Evolutionary conservation across 1,139 yeast species (phyloP).

Genomic region (Hansenula lynferdii): DNA sequence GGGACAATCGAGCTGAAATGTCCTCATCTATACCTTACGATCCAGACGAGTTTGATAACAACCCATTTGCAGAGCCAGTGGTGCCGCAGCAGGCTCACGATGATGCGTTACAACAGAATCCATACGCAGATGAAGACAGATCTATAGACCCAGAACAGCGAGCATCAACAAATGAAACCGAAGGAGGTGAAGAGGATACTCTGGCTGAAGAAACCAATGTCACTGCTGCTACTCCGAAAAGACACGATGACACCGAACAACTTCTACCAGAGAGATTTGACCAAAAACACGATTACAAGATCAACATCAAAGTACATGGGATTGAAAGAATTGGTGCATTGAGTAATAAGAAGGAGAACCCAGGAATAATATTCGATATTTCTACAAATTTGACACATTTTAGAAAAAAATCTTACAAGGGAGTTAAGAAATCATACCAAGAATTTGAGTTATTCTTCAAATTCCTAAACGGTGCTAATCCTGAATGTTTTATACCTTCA

Average conservation of each 20-base stretch:
- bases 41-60: conserved; percentile 65
- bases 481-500: conserved; percentile 92
- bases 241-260: no score
- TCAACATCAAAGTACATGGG: conserved; percentile 27
- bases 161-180: no score
- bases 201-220: no score
- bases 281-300: conserved; percentile 16
- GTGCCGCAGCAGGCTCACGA: conserved; percentile 3
- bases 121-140: neutral
- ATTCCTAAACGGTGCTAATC: conserved; percentile 72
- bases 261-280: conserved; percentile 23
- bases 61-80: conserved; percentile 50
- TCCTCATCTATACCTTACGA: conserved; percentile 54
- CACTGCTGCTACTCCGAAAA: no score
- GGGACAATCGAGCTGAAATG: conserved; percentile 29
- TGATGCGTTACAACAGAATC: conserved; percentile 13
- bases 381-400: conserved; percentile 66
- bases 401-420: conserved; percentile 66
- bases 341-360: conserved; percentile 31
- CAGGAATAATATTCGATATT: conserved; percentile 30
- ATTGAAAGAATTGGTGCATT: conserved; percentile 31
- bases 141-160: no score
- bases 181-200: no score
- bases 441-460: conserved; percentile 77
- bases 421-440: conserved; percentile 72